phyloP scores from a whole-genome alignment of 805 yeast species.

The Candida krabiensis region DNA sequence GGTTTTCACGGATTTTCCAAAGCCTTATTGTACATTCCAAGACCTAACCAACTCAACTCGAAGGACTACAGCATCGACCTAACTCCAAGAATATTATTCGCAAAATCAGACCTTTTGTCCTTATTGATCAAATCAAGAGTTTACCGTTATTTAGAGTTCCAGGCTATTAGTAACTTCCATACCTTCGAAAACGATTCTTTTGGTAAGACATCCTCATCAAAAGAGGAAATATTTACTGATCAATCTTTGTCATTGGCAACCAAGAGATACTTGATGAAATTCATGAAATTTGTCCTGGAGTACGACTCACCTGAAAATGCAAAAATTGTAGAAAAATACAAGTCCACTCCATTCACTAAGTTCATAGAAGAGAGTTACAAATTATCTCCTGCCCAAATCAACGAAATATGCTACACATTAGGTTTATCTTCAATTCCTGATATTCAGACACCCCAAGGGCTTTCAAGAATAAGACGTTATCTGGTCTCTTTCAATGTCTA shows the following conservation, averaged over 20 bases:
- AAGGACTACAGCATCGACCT: slow-evolving; percentile 86
- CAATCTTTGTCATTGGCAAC: slow-evolving; percentile 72
- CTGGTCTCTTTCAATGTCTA: slow-evolving; percentile 84
- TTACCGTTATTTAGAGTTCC: slow-evolving; percentile 88
- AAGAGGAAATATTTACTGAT: slow-evolving; percentile 92
- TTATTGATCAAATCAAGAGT: slow-evolving; percentile 82
- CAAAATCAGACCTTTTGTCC: slow-evolving; percentile 82
- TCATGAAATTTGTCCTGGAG: slow-evolving; percentile 79
- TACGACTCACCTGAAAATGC: slow-evolving; percentile 56
- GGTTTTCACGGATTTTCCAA: slow-evolving; percentile 43
- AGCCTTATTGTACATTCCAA: slow-evolving; percentile 80
- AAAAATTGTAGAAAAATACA: slow-evolving; percentile 49
- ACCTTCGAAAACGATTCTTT: slow-evolving; percentile 92
- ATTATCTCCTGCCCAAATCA: slow-evolving; percentile 69
- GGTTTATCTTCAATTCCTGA: slow-evolving; percentile 69
- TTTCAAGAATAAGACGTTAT: slow-evolving; percentile 80
- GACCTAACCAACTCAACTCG: slow-evolving; percentile 54
- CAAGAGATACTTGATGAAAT: slow-evolving; percentile 86
- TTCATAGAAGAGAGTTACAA: slow-evolving; percentile 68
- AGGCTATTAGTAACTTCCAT: slow-evolving; percentile 83
- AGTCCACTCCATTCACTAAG: slow-evolving; percentile 52
- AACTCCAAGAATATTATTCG: slow-evolving; percentile 83
- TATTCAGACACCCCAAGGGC: slow-evolving; percentile 69
- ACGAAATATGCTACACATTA: slow-evolving; percentile 82
- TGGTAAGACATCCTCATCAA: slow-evolving; percentile 81